Evolutionary conservation across 768 basidiomycete species (phyloP).

Genomic region (Leucocoprinus sp.): DNA sequence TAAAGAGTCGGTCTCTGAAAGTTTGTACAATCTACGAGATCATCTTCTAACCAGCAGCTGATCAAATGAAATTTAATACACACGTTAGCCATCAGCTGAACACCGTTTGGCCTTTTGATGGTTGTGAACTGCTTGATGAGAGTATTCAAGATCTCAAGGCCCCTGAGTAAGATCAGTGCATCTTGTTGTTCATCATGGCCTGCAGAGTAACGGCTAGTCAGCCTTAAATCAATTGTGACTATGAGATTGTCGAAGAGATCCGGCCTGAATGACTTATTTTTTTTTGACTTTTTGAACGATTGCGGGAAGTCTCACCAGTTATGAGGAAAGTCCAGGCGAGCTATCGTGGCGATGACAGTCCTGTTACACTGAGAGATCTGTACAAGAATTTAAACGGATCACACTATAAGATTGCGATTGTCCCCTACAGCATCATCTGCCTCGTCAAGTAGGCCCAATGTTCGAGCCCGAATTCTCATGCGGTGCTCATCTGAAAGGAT

Average conservation of each 20-base stretch:
- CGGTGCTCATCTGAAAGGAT: constrained; percentile 64
- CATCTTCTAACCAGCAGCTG: neutral
- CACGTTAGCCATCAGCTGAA: constrained; percentile 61
- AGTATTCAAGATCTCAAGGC: constrained; percentile 55
- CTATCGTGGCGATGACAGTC: constrained; percentile 66
- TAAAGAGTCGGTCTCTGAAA: constrained; percentile 45
- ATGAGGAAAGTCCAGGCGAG: constrained; percentile 67
- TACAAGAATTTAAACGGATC: constrained; percentile 8
- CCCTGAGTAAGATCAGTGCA: constrained; percentile 46
- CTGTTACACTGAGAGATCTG: constrained; percentile 79
- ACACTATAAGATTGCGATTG: neutral
- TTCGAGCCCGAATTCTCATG: constrained; percentile 52
- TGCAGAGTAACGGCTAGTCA: constrained; percentile 41
- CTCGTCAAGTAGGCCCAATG: constrained; percentile 65
- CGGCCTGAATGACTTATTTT: constrained; percentile 36
- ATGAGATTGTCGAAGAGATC: constrained; percentile 49
- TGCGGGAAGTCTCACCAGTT: constrained; percentile 45
- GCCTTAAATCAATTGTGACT: constrained; percentile 41
- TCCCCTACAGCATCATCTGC: constrained; percentile 62
- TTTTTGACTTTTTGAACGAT: neutral
- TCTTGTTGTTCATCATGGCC: constrained; percentile 33
- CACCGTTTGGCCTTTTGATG: constrained; percentile 62
- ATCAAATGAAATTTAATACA: constrained; percentile 8
- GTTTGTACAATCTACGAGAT: constrained; percentile 42
- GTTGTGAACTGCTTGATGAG: constrained; percentile 63